Evolutionary conservation across 73 alveolate species (phyloP).

Genomic region (Durusdinium trenchii): DNA sequence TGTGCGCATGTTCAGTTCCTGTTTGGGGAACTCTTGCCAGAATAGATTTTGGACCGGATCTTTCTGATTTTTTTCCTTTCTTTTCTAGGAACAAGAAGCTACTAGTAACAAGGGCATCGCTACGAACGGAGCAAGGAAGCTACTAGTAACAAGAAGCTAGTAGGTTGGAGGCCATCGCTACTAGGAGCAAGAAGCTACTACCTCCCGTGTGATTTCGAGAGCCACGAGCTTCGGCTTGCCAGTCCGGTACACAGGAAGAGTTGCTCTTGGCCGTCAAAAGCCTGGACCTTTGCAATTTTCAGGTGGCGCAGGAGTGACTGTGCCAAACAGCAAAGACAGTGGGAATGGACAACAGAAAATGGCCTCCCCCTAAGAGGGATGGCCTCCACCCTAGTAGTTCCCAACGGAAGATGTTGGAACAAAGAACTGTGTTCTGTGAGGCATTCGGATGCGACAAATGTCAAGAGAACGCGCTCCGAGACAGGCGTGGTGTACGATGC

Average conservation of each 20-base stretch:
- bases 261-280: too few species aligned
- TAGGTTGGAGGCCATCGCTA: not conserved
- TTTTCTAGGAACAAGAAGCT: not conserved
- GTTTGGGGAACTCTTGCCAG: not conserved
- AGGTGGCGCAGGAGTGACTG: not conserved
- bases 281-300: too few species aligned
- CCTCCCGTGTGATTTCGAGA: too few species aligned
- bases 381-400: too few species aligned
- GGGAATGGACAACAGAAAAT: not conserved
- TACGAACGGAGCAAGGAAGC: not conserved
- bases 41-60: not conserved
- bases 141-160: not conserved
- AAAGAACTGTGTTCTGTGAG: not conserved
- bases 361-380: not conserved
- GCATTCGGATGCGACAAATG: conserved; percentile 73
- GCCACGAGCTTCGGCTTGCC: too few species aligned
- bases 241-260: too few species aligned
- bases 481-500: not conserved
- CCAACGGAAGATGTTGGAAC: too few species aligned
- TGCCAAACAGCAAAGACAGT: too few species aligned
- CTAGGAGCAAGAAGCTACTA: too few species aligned
- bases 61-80: not conserved
- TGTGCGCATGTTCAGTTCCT: too few species aligned
- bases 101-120: not conserved
- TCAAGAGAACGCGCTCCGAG: conserved; percentile 45